phyloP scores from a whole-genome alignment of 345 rosid species.

The Pseudoturritis turrita region DNA sequence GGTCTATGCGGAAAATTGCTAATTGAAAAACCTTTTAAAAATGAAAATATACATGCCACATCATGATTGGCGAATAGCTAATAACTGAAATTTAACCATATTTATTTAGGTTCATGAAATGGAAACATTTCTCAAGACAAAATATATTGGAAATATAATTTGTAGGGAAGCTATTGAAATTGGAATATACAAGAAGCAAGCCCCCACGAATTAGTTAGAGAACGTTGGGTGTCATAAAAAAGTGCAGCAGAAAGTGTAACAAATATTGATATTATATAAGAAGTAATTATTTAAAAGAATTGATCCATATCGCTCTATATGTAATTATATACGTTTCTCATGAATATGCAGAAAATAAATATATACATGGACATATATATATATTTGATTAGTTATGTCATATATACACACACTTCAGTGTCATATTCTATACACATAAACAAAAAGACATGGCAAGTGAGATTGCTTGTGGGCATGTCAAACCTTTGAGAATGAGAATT shows the following conservation, averaged over 20 bases:
- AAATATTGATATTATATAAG: slow-evolving; percentile 2
- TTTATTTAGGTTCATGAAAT: neutral
- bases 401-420: neutral
- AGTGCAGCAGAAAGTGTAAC: slow-evolving; percentile 24
- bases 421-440: neutral
- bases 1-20: no score
- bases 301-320: neutral
- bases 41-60: no score
- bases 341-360: neutral
- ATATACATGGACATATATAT: neutral
- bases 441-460: slow-evolving; percentile 28
- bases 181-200: neutral
- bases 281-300: neutral
- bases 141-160: neutral
- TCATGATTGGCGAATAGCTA: no score
- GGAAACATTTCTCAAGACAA: neutral
- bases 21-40: no score
- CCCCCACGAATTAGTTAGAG: neutral
- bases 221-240: slow-evolving; percentile 2
- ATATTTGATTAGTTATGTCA: neutral
- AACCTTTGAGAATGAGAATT: slow-evolving; percentile 11
- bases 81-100: no score
- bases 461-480: slow-evolving; percentile 27
- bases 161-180: neutral
- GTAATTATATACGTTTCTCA: neutral